These are phyloP conservation scores for Trichoderma simmonsii DNA, from an alignment of 2,329 filamentous ascomycete species.

Conservation along the genomic window DNA sequence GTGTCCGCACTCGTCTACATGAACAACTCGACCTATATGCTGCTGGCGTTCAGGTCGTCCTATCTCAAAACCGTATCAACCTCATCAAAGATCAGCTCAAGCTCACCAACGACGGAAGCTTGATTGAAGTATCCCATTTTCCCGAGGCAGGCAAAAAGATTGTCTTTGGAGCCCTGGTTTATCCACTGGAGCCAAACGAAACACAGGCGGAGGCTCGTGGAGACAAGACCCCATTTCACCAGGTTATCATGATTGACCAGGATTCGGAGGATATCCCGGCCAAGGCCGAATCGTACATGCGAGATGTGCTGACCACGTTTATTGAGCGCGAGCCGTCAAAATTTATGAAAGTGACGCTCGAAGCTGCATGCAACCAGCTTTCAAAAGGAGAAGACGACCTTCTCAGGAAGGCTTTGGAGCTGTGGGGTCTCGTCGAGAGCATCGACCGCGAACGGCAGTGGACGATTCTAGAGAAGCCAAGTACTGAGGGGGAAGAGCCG, in stretches of 20 bases:
- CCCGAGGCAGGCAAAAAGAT: slow-evolving; percentile 48
- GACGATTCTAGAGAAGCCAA: slow-evolving; percentile 51
- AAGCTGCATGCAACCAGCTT: slow-evolving; percentile 47
- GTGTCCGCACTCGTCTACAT: slow-evolving; percentile 59
- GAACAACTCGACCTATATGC: slow-evolving; percentile 62
- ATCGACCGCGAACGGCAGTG: slow-evolving; percentile 63
- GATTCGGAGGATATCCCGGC: slow-evolving; percentile 58
- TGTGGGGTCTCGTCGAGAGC: slow-evolving; percentile 64
- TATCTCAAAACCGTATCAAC: slow-evolving; percentile 59
- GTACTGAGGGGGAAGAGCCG: slow-evolving; percentile 39
- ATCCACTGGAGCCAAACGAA: slow-evolving; percentile 36
- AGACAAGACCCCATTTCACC: slow-evolving; percentile 34
- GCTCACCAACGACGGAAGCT: slow-evolving; percentile 47
- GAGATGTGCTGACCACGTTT: slow-evolving; percentile 54
- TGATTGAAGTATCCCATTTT: slow-evolving; percentile 60
- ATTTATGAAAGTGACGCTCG: slow-evolving; percentile 58
- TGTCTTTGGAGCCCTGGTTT: slow-evolving; percentile 34
- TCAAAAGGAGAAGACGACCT: slow-evolving; percentile 52
- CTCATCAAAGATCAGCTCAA: slow-evolving; percentile 49
- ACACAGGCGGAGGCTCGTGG: slow-evolving; percentile 35
- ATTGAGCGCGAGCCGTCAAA: slow-evolving; percentile 58
- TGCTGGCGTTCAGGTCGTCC: slow-evolving; percentile 60
- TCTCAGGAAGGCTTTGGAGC: slow-evolving; percentile 56
- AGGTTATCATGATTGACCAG: slow-evolving; percentile 57
- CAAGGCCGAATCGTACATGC: slow-evolving; percentile 60